phyloP scores from a whole-genome alignment of 2,329 filamentous ascomycete species.

The Zymoseptoria pseudotritici region DNA sequence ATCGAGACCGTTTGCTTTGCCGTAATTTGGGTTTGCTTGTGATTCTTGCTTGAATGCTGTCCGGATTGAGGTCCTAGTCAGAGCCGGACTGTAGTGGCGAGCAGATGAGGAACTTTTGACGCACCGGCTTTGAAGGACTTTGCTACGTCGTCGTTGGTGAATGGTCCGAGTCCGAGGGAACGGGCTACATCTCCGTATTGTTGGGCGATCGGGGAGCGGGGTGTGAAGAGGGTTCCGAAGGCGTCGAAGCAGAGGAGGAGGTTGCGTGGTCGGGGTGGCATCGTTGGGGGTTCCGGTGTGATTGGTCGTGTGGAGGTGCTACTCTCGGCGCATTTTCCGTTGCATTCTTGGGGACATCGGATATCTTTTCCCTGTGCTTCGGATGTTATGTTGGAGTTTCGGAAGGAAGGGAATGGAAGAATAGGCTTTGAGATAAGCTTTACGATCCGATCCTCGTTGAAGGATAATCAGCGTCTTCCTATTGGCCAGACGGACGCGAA shows the following conservation, averaged over 20 bases:
- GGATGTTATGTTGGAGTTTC: background rate
- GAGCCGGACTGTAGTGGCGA: too few species aligned
- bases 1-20: conserved; percentile 45
- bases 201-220: conserved; percentile 42
- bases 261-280: conserved; percentile 28
- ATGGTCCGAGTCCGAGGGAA: conserved; percentile 41
- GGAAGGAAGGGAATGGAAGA: background rate
- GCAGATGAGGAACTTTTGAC: background rate
- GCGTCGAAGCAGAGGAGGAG: conserved; percentile 57
- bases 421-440: background rate
- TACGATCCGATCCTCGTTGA: background rate
- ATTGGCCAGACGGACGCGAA: background rate
- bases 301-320: conserved; percentile 30
- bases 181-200: conserved; percentile 50
- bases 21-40: conserved; percentile 51
- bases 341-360: background rate
- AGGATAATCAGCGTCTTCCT: background rate
- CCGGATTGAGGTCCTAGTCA: background rate
- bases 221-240: conserved; percentile 56
- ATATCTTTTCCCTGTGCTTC: background rate
- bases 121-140: conserved; percentile 35
- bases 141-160: conserved; percentile 37
- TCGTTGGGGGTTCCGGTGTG: conserved; percentile 48
- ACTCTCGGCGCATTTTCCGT: background rate
- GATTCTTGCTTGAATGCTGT: conserved; percentile 44